phyloP scores from a whole-genome alignment of 495 filamentous ascomycete species.

The Trichoderma asperelloides region DNA sequence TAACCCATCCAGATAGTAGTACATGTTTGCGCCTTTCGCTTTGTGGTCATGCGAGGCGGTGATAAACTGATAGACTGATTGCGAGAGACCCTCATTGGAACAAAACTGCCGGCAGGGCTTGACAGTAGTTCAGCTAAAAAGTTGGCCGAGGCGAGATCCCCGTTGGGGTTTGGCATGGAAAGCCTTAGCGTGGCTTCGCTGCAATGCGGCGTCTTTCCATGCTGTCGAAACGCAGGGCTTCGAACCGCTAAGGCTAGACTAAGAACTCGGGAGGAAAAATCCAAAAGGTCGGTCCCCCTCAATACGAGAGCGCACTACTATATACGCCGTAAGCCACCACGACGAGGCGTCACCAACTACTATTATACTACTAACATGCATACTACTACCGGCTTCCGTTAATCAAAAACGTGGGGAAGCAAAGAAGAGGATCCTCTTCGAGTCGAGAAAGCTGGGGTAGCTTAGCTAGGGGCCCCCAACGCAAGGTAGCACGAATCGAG shows the following conservation, averaged over 20 bases:
- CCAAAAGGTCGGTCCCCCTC: background rate
- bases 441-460: background rate
- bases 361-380: too few species aligned
- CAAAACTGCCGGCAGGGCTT: background rate
- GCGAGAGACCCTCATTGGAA: background rate
- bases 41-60: background rate
- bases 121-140: background rate
- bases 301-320: too few species aligned
- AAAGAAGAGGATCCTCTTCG: background rate
- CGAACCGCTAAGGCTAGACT: too few species aligned
- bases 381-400: background rate
- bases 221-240: too few species aligned
- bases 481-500: background rate
- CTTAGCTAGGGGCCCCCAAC: background rate
- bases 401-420: slow-evolving; percentile 2
- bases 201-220: too few species aligned
- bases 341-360: background rate
- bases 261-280: too few species aligned
- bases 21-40: background rate
- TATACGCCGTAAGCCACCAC: background rate
- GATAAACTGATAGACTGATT: background rate
- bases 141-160: background rate
- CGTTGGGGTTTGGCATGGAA: background rate
- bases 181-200: background rate
- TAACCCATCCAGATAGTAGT: background rate